A percentile compares a stretch with the other conserved stretches of the same genome.
These are phyloP conservation scores for Alternaria arborescens DNA, from an alignment of 2,329 filamentous ascomycete genomes.

Conservation along the genomic window DNA sequence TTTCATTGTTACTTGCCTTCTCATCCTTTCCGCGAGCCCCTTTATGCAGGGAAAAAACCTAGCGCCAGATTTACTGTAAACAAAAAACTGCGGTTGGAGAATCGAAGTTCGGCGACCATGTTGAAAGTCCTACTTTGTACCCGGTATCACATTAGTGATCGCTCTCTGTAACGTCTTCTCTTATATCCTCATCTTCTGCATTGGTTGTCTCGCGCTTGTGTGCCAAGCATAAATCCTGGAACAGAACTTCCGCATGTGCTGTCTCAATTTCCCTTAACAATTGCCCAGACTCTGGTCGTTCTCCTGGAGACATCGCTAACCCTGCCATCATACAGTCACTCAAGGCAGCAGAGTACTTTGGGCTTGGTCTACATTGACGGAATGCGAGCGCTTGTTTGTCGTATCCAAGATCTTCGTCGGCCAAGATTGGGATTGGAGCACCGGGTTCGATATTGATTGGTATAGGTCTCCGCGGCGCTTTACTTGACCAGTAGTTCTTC, in stretches of 20 bases:
- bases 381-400: background rate
- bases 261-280: background rate
- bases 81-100: background rate
- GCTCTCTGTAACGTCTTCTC: background rate
- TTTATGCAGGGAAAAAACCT: background rate
- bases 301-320: conserved; percentile 15
- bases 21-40: background rate
- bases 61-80: background rate
- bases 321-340: conserved; percentile 28
- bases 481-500: conserved; percentile 19
- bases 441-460: conserved; percentile 22
- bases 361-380: conserved; percentile 18
- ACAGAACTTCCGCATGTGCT: background rate
- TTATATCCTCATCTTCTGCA: background rate
- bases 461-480: conserved; percentile 14
- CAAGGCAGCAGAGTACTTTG: conserved; percentile 25
- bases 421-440: background rate
- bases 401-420: background rate
- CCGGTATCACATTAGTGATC: background rate
- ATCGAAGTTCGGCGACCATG: background rate
- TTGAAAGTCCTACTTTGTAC: background rate
- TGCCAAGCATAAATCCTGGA: background rate
- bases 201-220: background rate
- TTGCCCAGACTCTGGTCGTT: conserved; percentile 16
- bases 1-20: background rate